A percentile compares a stretch with the other conserved stretches of the same genome.
Evolutionary conservation across 2,329 filamentous ascomycete species (phyloP).

Genomic region (Zasmidium angulare): DNA sequence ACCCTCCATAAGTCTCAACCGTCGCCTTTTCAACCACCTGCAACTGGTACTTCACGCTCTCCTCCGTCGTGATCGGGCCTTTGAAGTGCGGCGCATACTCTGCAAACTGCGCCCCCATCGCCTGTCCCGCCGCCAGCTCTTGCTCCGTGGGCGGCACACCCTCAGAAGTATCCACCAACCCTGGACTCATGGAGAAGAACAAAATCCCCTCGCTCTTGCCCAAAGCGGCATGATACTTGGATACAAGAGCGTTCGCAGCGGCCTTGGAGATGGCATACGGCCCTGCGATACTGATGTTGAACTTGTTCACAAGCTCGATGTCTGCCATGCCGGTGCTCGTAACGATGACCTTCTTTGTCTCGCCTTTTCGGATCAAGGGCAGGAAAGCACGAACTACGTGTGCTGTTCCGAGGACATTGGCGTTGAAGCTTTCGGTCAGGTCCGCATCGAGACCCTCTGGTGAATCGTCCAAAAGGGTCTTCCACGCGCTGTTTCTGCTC

Average conservation of each 20-base stretch:
- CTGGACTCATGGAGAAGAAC: conserved; percentile 30
- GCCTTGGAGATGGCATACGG: conserved; percentile 31
- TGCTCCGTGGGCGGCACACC: conserved; percentile 21
- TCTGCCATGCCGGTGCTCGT: conserved; percentile 31
- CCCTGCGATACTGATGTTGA: conserved; percentile 18
- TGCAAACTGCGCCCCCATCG: conserved; percentile 37
- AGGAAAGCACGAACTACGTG: conserved; percentile 30
- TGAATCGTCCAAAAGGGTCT: conserved; percentile 21
- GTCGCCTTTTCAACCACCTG: conserved; percentile 40
- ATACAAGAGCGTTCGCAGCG: conserved; percentile 27
- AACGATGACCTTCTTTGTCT: conserved; percentile 30
- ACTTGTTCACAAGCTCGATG: conserved; percentile 24
- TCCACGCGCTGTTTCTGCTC: conserved; percentile 10
- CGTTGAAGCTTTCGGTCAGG: conserved; percentile 18
- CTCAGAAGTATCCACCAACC: conserved; percentile 29
- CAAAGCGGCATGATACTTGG: conserved; percentile 29
- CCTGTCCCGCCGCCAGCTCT: conserved; percentile 26
- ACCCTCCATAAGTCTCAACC: conserved; percentile 49
- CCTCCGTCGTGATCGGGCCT: conserved; percentile 25
- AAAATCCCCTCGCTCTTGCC: conserved; percentile 29
- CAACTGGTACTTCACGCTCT: conserved; percentile 33
- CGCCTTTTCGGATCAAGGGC: conserved; percentile 26
- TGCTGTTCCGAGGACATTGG: conserved; percentile 31
- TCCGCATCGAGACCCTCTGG: conserved; percentile 21
- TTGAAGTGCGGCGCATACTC: conserved; percentile 33